Conservation (phyloP, 2,329 filamentous ascomycete genomes). For the Sporothrix humicola region DNA sequence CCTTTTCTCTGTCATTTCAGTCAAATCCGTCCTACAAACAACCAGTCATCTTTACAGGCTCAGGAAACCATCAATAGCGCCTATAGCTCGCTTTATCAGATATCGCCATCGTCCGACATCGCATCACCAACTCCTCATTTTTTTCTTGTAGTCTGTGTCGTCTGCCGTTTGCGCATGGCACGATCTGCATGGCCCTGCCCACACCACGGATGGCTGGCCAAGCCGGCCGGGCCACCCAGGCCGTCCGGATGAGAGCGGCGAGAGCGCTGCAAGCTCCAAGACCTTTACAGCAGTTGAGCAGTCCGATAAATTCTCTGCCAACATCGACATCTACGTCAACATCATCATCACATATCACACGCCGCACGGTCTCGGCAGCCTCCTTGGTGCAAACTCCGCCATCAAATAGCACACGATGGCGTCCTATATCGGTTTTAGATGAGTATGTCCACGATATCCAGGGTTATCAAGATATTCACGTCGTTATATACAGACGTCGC, state of each 20-base stretch:
- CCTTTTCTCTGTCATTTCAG: background rate
- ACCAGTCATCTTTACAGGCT: background rate
- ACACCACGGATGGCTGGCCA: conserved; percentile 32
- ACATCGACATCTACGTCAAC: background rate
- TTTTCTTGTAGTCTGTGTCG: background rate
- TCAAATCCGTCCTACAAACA: background rate
- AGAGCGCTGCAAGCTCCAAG: background rate
- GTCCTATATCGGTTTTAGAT: conserved; percentile 67
- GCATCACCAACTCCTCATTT: conserved; percentile 5
- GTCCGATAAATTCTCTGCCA: background rate
- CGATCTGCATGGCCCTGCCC: conserved; percentile 30
- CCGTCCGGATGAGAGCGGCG: conserved; percentile 27
- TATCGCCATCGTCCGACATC: background rate
- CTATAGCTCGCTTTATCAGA: background rate
- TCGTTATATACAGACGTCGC: background rate
- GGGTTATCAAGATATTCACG: too few relatives aligned
- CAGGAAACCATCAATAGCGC: background rate
- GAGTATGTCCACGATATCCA: conserved; percentile 55
- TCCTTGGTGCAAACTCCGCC: conserved; percentile 18
- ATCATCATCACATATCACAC: background rate
- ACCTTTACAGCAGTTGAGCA: background rate
- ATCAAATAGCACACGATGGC: conserved; percentile 53
- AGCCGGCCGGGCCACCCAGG: conserved; percentile 26
- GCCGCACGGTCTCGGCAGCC: conserved; percentile 5
- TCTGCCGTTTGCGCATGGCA: conserved; percentile 28